Percentiles rank a stretch among this genome's conserved stretches.
These are phyloP conservation scores for Colletotrichum simmondsii DNA, from an alignment of 2,329 filamentous ascomycete genomes.

Conservation along the genomic window DNA sequence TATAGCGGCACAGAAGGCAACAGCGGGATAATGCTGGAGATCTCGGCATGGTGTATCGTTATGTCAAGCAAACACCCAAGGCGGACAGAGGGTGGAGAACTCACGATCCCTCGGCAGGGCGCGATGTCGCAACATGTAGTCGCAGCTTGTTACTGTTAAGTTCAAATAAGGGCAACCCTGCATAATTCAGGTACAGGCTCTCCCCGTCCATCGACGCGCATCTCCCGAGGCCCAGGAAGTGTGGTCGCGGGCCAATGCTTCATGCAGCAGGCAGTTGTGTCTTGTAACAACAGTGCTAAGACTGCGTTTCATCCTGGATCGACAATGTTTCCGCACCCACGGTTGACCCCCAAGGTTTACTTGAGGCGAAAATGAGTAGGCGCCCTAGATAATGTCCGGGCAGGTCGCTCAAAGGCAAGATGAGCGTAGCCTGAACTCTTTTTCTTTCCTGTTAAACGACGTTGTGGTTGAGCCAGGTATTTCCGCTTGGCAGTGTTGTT, in stretches of 20 bases:
- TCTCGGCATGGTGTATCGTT: neutral
- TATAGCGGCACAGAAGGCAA: neutral
- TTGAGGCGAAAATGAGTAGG: neutral
- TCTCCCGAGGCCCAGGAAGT: conserved; percentile 14
- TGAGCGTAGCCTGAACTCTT: neutral
- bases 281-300: conserved; percentile 29
- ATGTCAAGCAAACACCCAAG: neutral
- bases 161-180: conserved; percentile 9
- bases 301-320: conserved; percentile 30
- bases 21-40: neutral
- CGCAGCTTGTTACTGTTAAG: neutral
- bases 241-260: conserved; percentile 27
- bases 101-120: neutral
- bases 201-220: conserved; percentile 7
- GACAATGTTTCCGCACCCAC: conserved; percentile 25
- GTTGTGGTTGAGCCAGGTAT: conserved; percentile 10
- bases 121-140: neutral
- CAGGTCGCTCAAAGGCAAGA: neutral
- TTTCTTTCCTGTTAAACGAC: conserved; percentile 27
- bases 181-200: conserved; percentile 18
- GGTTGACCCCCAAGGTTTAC: conserved; percentile 9
- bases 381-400: conserved; percentile 21
- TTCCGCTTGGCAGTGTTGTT: conserved; percentile 34
- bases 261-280: conserved; percentile 19
- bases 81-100: neutral